Evolutionary conservation across 2,329 filamentous ascomycete genomes (phyloP), one percentile per base, ranked within the genome.

Genomic region (Leptographium flavum): DNA sequence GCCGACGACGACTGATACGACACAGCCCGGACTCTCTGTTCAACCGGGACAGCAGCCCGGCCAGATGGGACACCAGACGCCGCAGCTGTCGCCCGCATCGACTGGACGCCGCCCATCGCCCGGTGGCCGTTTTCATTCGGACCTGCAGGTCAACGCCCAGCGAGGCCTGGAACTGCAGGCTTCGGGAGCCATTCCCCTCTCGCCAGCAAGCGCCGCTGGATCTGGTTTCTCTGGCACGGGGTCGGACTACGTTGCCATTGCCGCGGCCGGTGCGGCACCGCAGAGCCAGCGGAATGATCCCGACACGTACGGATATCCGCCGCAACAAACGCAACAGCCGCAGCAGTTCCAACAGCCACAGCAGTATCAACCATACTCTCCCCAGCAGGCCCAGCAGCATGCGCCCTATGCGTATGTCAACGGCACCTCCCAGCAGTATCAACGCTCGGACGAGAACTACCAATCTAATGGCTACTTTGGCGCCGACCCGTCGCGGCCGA

Each of bases 81-180:
- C 28, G 21, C 68, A 61, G 52, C 66, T 65, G 49, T 66, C 63
- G 54, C 65, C 67, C 50, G 70, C 64, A 52, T 65, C 71, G 56
- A 71, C 74, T 48, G 69, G 30, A 17, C 74, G 74, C 63, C 80
- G 87, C 63, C 84, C 86, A 60, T 79, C 85, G 74, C 81, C 87
- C 79, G 90, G 88, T 80, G 90, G 90, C 71, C 80, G 88, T 64
- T 98, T 98, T 69, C 90, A 90, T 66, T 93, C 85, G 66, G 88
- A 95, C 70, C 70, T 96, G 56, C 79, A 87, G 68, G 75, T 94
- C 62, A 83, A 87, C 63, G 69, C 73, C 50, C 67, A 77, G 60
- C 80, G 85, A 69, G 81, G 83, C 71, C 79, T 87, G 76, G 81
- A 87, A 65, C 79, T 87, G 78, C 81, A 87, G 65, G 79, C 76